phyloP scores from a whole-genome alignment of 1,139 yeast genomes.

The Meyerozyma guilliermondii region DNA sequence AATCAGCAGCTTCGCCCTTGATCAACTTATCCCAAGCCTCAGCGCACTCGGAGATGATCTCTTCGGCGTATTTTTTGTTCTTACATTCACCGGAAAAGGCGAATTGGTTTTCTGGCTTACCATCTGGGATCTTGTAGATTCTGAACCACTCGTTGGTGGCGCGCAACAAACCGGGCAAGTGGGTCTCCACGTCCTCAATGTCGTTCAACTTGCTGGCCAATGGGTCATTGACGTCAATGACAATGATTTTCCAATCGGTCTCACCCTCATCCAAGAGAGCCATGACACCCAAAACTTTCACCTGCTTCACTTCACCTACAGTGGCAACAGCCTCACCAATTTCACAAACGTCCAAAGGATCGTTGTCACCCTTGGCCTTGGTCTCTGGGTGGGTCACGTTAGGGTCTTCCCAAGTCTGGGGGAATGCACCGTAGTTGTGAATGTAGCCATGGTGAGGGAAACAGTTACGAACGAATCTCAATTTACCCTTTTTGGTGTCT shows the following conservation, averaged over 20 bases:
- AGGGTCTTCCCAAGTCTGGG: slow-evolving; percentile 95
- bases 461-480: slow-evolving; percentile 82
- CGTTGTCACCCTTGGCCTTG: slow-evolving; percentile 78
- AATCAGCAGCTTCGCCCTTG: slow-evolving; percentile 44
- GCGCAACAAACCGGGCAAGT: slow-evolving; percentile 80
- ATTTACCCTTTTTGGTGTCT: slow-evolving; percentile 87
- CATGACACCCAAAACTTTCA: slow-evolving; percentile 87
- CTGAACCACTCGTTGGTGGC: slow-evolving; percentile 92
- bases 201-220: slow-evolving; percentile 70
- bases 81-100: slow-evolving; percentile 81
- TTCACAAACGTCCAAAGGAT: slow-evolving; percentile 95
- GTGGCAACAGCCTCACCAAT: slow-evolving; percentile 70
- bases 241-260: slow-evolving; percentile 95
- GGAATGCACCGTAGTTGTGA: slow-evolving; percentile 96
- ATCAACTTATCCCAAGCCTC: slow-evolving; percentile 74
- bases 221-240: slow-evolving; percentile 77
- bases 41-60: slow-evolving; percentile 68
- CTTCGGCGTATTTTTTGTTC: slow-evolving; percentile 64
- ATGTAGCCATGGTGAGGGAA: slow-evolving; percentile 97
- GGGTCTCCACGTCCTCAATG: slow-evolving; percentile 74
- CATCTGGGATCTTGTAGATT: slow-evolving; percentile 91
- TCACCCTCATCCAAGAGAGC: slow-evolving; percentile 97
- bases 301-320: slow-evolving; percentile 74
- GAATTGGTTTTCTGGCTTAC: slow-evolving; percentile 82
- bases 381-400: slow-evolving; percentile 30